Evolutionary conservation across 2,329 filamentous ascomycete genomes (phyloP), one percentile per base, ranked within the genome.

Genomic region (Clonostachys sp.): DNA sequence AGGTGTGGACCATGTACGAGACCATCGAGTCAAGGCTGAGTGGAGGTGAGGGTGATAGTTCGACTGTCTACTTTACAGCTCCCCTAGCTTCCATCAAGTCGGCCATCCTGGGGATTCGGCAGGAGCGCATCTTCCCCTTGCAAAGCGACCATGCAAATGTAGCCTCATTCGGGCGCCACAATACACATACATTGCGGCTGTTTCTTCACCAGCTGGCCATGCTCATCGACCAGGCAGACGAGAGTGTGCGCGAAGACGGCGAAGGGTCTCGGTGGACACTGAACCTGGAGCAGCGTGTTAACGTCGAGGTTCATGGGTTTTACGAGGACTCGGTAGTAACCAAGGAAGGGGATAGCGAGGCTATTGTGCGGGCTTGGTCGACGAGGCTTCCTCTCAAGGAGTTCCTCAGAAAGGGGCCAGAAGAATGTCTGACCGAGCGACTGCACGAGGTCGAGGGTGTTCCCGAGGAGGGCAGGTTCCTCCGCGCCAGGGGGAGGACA

Each of bases 1-100:
- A 73, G 7, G 68, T 84, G 12, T 84, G 81, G 80, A 81, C 80
- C 0, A 77, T 84, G 39, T 80, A 84, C 49, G 81, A 84, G 55
- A 84, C 79, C 0, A 72, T 80, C 8, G 81, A 84, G 57, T 83
- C 80, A 1, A 71, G 73, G 1, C 64, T 84, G 5, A 76, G 75
- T 0, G 73, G 73, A 1, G 57, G 65, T 3, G 67, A 65, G 1
- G 57, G 60, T 7, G 57, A 64, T 5, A 74, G 43, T 9, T 30
- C 18, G 18, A 33, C 16, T 14, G 69, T 82, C 4, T 78, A 78
- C 54, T 82, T 84, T 49, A 77, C 77, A 8, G 80, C 80, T 0
- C 80, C 81, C 0, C 63, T 84, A 14, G 77, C 78, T 0, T 82
- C 80, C 0, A 76, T 78, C 55, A 80, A 78, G 51, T 80, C 77